phyloP scores from a whole-genome alignment of 805 yeast genomes.

The Pichia cabralensis region DNA sequence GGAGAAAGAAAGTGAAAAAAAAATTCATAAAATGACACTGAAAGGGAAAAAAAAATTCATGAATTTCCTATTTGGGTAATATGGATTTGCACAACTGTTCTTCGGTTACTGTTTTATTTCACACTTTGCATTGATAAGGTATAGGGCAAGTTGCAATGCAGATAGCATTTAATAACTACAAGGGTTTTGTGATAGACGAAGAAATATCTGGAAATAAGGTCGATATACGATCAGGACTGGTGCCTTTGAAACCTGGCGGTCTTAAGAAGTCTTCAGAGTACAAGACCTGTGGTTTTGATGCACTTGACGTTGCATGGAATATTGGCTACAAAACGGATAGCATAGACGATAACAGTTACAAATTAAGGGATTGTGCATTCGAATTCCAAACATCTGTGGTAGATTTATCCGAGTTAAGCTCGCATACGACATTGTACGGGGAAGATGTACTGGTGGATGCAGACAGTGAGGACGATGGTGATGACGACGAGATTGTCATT shows the following conservation, averaged over 20 bases:
- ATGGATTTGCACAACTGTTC: too few species aligned
- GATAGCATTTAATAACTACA: constrained; percentile 2
- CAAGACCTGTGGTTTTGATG: constrained; percentile 9
- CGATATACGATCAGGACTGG: not conserved
- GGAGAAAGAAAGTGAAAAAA: not conserved
- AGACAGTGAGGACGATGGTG: not conserved
- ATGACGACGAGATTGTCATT: not conserved
- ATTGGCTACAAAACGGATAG: not conserved
- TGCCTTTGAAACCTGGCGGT: not conserved
- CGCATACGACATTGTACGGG: constrained; percentile 6
- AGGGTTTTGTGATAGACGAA: constrained; percentile 2
- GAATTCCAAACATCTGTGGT: not conserved
- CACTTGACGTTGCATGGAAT: constrained; percentile 5
- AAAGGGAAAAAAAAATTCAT: not conserved
- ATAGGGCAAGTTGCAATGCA: too few species aligned
- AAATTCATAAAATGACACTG: not conserved
- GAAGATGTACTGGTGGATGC: not conserved
- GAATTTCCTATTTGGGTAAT: not conserved
- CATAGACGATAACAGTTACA: not conserved
- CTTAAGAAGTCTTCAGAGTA: not conserved
- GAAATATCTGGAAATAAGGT: not conserved
- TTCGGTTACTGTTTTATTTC: too few species aligned
- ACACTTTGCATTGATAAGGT: too few species aligned
- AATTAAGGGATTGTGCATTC: too few species aligned
- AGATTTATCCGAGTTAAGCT: constrained; percentile 3